These are phyloP conservation scores for Aureobasidium zeae DNA, from an alignment of 2,329 filamentous ascomycete genomes.

Conservation along the genomic window DNA sequence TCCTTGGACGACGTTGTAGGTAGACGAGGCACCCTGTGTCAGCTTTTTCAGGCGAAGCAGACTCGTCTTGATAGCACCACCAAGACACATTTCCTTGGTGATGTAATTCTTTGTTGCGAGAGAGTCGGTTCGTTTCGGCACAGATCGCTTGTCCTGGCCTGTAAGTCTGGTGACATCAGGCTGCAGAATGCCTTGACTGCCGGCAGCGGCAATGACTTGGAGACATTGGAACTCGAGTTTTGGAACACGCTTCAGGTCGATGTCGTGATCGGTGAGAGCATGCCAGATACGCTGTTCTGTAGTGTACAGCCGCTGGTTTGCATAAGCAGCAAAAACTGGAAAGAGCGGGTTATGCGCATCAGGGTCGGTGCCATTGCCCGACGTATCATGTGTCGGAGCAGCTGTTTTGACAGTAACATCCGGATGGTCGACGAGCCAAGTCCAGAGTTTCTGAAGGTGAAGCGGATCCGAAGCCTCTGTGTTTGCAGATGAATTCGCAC, in stretches of 20 bases:
- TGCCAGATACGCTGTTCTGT: conserved; percentile 50
- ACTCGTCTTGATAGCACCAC: conserved; percentile 45
- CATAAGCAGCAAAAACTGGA: conserved; percentile 8
- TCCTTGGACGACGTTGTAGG: conserved; percentile 13
- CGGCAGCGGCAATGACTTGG: conserved; percentile 48
- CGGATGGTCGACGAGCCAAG: conserved; percentile 46
- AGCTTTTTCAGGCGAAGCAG: conserved; percentile 47
- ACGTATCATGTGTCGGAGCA: conserved; percentile 22
- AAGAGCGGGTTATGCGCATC: conserved; percentile 14
- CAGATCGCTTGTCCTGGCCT: conserved; percentile 56
- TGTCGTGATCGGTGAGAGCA: conserved; percentile 50
- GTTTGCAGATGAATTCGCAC: conserved; percentile 9
- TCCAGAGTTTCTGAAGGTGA: conserved; percentile 48
- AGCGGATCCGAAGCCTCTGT: conserved; percentile 35
- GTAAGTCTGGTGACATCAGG: conserved; percentile 45
- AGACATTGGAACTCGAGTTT: conserved; percentile 48
- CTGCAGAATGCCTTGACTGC: conserved; percentile 48
- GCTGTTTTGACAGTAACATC: conserved; percentile 43
- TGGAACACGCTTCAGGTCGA: conserved; percentile 46
- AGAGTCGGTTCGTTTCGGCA: conserved; percentile 51
- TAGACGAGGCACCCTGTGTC: conserved; percentile 21
- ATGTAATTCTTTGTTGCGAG: conserved; percentile 53
- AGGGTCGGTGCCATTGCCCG: not conserved
- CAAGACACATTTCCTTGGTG: conserved; percentile 43
- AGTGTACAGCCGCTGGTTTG: conserved; percentile 36